phyloP scores from a whole-genome alignment of 1,284 basidiomycete genomes.

The Ceratobasidium sp. region DNA sequence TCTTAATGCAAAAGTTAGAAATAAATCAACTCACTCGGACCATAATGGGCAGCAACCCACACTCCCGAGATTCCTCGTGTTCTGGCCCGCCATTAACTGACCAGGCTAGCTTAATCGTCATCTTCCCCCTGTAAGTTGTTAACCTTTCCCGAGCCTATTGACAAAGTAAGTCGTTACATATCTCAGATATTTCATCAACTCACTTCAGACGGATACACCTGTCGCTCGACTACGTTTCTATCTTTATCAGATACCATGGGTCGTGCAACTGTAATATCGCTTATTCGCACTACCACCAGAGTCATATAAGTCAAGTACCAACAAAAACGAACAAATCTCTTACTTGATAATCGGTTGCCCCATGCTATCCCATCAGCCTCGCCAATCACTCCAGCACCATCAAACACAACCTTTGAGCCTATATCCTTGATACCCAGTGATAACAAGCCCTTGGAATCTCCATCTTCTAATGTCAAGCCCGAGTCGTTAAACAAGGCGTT shows the following conservation, averaged over 20 bases:
- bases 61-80: slow-evolving; percentile 84
- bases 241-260: slow-evolving; percentile 92
- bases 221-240: slow-evolving; percentile 78
- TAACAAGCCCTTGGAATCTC: slow-evolving; percentile 84
- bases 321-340: slow-evolving; percentile 33
- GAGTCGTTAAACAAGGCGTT: slow-evolving; percentile 94
- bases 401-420: slow-evolving; percentile 91
- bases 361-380: slow-evolving; percentile 69
- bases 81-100: slow-evolving; percentile 80
- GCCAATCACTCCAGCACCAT: slow-evolving; percentile 72
- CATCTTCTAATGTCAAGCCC: slow-evolving; percentile 75
- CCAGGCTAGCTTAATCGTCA: slow-evolving; percentile 93
- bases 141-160: slow-evolving; percentile 89
- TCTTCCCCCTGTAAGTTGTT: slow-evolving; percentile 90
- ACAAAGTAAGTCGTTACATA: slow-evolving; percentile 24
- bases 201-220: slow-evolving; percentile 90
- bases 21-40: slow-evolving; percentile 76
- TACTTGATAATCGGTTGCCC: slow-evolving; percentile 69
- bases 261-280: slow-evolving; percentile 84
- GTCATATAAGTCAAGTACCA: neutral
- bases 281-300: slow-evolving; percentile 81
- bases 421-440: slow-evolving; percentile 87
- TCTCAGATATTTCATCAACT: slow-evolving; percentile 49
- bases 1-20: slow-evolving; percentile 31
- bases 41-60: slow-evolving; percentile 97